Base-by-base conservation (phyloP, 2,329 filamentous ascomycete species). In the Capronia americana region DNA sequence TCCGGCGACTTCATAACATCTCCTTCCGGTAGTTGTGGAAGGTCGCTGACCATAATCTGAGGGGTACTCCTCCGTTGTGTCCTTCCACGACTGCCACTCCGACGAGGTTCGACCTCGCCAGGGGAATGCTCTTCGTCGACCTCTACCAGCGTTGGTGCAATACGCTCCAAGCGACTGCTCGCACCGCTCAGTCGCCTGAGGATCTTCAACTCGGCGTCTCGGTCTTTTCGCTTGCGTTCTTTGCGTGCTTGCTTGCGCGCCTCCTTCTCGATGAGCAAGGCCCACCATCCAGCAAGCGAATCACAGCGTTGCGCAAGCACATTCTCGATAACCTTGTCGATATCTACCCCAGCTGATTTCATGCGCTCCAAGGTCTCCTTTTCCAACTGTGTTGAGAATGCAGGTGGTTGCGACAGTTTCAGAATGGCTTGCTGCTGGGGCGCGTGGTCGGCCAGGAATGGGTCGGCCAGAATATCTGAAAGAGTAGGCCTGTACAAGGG, bases 201-300 rank as follows among this genome's bases (percentile, higher is more conserved):
- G 68, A 88, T 92, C 76, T 92, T 90, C 64, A 88, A 88, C 74
- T 98, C 92, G 1, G 86, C 85, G 73, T 99, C 93, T 72, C 88
- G 89, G 76, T 98, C 93, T 75, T 86, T 92, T 8, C 94, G 87
- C 75, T 94, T 97, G 61, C 88, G 87, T 73, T 97, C 93, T 69
- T 90, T 85, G 67, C 93, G 85, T 68, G 82, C 85, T 70, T 93
- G 89, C 78, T 99, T 99, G 8, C 93, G 88, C 76, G 93, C 88
- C 75, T 99, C 95, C 77, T 98, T 99, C 75, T 98, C 95, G 10
- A 98, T 88, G 46, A 99, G 81, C 30, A 99, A 79, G 2, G 92
- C 91, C 95, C 95, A 99, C 95, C 95, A 99, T 5, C 95, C 95
- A 58, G 93, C 92, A 57, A 99, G 81, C 5, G 90, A 86, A 78